These are phyloP conservation scores for Pythium aristosporum DNA, from an alignment of 352 stramenopile species.

Conservation along the genomic window DNA sequence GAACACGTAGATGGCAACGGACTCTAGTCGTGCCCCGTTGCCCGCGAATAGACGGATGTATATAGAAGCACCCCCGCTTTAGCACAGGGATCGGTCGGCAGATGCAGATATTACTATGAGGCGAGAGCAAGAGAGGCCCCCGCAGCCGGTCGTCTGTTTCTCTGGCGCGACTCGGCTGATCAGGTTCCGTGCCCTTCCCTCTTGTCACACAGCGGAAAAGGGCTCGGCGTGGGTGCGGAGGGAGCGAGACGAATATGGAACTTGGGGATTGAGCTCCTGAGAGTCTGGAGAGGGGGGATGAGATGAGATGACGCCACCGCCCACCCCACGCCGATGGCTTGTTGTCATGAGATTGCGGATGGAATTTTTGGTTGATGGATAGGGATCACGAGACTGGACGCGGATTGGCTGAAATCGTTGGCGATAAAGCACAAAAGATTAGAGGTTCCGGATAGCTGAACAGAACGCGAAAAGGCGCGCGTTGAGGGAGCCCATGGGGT, in stretches of 20 bases:
- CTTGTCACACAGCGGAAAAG: no score
- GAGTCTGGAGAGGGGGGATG: not conserved
- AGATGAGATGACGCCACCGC: slow-evolving; percentile 22
- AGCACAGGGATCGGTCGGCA: not conserved
- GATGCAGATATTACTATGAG: not conserved
- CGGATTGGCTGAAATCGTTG: slow-evolving; percentile 1
- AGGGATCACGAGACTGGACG: not conserved
- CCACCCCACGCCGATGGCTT: not conserved
- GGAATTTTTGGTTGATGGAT: slow-evolving; percentile 7
- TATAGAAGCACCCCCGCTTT: not conserved
- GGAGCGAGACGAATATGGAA: not conserved
- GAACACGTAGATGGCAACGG: not conserved
- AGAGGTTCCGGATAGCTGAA: not conserved
- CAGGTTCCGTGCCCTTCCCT: no score
- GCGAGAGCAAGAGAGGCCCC: not conserved
- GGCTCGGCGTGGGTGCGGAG: no score
- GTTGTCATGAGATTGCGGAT: slow-evolving; percentile 14
- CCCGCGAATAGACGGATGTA: slow-evolving; percentile 1
- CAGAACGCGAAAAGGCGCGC: not conserved
- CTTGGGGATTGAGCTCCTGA: not conserved
- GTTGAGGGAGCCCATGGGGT: not conserved
- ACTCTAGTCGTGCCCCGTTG: not conserved
- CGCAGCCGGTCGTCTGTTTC: no score
- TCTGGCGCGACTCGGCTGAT: no score
- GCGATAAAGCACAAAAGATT: not conserved